phyloP scores from a whole-genome alignment of 2,329 filamentous ascomycete genomes.

The Penicillium sclerotigenum region DNA sequence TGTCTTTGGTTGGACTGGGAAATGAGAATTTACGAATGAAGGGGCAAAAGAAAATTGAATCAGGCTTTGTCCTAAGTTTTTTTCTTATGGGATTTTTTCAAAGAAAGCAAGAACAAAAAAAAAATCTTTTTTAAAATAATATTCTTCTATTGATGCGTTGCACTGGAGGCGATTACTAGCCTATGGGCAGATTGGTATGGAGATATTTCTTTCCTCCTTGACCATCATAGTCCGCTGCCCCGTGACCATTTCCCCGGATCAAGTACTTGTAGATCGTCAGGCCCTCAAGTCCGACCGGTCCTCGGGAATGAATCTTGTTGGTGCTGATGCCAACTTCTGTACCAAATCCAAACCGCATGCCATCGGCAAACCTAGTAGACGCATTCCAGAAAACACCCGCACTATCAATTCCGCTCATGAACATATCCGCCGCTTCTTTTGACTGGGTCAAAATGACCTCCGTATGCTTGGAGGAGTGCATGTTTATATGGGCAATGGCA shows the following conservation, averaged over 20 bases:
- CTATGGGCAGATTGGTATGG: slow-evolving; percentile 49
- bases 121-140: slow-evolving; percentile 8
- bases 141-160: not conserved
- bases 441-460: slow-evolving; percentile 80
- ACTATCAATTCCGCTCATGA: slow-evolving; percentile 82
- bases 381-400: slow-evolving; percentile 97
- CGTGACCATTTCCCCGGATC: slow-evolving; percentile 76
- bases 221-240: slow-evolving; percentile 64
- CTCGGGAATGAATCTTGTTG: slow-evolving; percentile 94
- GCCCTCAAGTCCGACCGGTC: slow-evolving; percentile 89
- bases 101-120: slow-evolving; percentile 18
- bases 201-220: slow-evolving; percentile 55
- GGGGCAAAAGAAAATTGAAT: slow-evolving; percentile 30
- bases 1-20: slow-evolving; percentile 22
- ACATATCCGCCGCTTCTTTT: slow-evolving; percentile 66
- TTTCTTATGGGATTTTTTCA: slow-evolving; percentile 27
- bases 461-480: slow-evolving; percentile 89
- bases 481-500: slow-evolving; percentile 86
- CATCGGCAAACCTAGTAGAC: slow-evolving; percentile 89
- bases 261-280: slow-evolving; percentile 98
- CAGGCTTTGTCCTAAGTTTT: slow-evolving; percentile 28
- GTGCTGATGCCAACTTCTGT: slow-evolving; percentile 98
- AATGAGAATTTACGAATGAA: slow-evolving; percentile 25
- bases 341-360: slow-evolving; percentile 95
- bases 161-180: not conserved